Evolutionary conservation across 208 protist species (phyloP).

Genomic region (Angomonas deanei): DNA sequence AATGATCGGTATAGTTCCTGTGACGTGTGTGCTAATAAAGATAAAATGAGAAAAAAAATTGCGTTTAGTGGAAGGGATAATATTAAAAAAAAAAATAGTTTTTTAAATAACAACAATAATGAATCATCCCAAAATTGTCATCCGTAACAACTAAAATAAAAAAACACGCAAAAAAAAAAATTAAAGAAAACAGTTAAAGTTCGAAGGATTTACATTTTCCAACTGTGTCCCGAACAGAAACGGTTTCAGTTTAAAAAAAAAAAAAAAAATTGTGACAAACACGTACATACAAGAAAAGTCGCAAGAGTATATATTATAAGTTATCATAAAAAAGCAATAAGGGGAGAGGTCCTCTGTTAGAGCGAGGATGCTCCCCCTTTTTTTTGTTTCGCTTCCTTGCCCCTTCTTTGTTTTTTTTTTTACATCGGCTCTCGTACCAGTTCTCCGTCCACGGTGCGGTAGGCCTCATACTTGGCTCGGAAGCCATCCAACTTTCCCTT

Average conservation of each 20-base stretch:
- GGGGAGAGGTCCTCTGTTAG: not conserved
- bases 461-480: constrained; percentile 67
- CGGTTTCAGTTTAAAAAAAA: constrained; percentile 9
- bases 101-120: not conserved
- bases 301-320: too few relatives aligned
- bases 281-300: too few relatives aligned
- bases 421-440: not conserved
- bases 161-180: not conserved
- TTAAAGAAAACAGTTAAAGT: constrained; percentile 3
- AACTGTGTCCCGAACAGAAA: too few relatives aligned
- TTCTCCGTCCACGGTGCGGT: not conserved
- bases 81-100: not conserved
- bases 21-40: not conserved
- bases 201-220: too few relatives aligned
- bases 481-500: constrained; percentile 77
- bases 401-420: not conserved
- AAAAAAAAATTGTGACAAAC: constrained; percentile 1
- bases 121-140: not conserved
- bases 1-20: too few relatives aligned
- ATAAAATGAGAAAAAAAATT: not conserved
- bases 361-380: not conserved
- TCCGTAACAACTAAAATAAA: too few relatives aligned
- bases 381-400: not conserved
- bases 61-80: not conserved
- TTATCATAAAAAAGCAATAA: constrained; percentile 4